Evolutionary conservation across 306 rosid species (phyloP).

Genomic region (Heteromeles arbutifolia): DNA sequence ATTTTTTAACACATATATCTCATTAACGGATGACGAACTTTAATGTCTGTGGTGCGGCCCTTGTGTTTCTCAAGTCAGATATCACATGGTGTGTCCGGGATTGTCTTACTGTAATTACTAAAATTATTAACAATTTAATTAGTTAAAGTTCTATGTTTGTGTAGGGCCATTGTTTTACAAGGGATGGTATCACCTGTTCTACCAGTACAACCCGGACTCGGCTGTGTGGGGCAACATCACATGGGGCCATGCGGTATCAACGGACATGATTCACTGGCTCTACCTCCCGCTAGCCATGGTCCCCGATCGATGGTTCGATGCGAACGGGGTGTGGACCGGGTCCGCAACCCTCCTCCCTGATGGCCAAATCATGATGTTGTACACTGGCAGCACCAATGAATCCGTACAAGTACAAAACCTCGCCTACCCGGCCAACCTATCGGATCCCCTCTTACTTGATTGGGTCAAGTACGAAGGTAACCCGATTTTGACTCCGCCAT

Average conservation of each 20-base stretch:
- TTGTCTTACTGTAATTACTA: neutral
- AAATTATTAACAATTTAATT: neutral
- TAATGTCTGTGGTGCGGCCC: too few species aligned
- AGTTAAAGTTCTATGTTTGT: neutral
- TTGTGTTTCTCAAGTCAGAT: too few species aligned
- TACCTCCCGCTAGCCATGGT: constrained; percentile 67
- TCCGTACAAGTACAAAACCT: constrained; percentile 68
- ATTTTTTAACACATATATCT: too few species aligned
- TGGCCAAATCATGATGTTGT: constrained; percentile 62
- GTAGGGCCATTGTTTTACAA: constrained; percentile 65
- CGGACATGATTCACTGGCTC: constrained; percentile 75
- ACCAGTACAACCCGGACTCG: constrained; percentile 80
- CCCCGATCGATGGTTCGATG: constrained; percentile 50
- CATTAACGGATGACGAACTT: too few species aligned
- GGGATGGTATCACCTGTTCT: constrained; percentile 86
- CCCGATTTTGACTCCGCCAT: constrained; percentile 64
- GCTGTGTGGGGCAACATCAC: constrained; percentile 84
- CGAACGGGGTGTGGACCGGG: constrained; percentile 80
- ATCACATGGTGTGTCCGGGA: neutral
- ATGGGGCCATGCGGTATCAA: constrained; percentile 84
- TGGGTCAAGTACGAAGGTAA: constrained; percentile 66
- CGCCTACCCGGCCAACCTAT: constrained; percentile 61
- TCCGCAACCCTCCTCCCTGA: constrained; percentile 66
- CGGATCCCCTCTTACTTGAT: constrained; percentile 70
- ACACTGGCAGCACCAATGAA: constrained; percentile 48